Evolutionary conservation across 1,284 basidiomycete species (phyloP), one percentile per base, ranked within the genome.

Genomic region (Porogramme epimiltina): DNA sequence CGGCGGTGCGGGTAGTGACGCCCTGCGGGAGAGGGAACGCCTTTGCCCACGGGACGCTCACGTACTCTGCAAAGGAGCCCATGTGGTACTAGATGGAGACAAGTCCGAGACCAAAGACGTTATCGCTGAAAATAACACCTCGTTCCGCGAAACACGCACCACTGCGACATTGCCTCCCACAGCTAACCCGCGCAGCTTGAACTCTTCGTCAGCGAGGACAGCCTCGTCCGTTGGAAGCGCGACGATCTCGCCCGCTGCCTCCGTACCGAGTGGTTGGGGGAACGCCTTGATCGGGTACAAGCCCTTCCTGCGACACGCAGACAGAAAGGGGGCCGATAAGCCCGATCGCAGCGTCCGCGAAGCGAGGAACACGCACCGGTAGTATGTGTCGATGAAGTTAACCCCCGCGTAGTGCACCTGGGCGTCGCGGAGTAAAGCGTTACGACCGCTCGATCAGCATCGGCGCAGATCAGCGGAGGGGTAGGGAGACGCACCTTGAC

Each of bases 311-410:
- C 4, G 19, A 40, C 20, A 41, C 9, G 39, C 4, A 41, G 18
- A 41, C 6, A 8, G 36, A 38, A 6, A 38, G 19, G 9, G 16
- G 36, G 6, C 19, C 36, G 19, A 38, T 38, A 6, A 16, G 36
- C 36, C 6, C 34, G 33, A 25, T 15, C 16, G 19, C 2, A 39
- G 19, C 11, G 39, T n/a, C 22, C 8, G 28, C 18, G 25, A 28
- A 16, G 40, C 36, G 25, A 15, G n/a, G 18, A 28, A 3, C 5
- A n/a, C 18, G 36, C 15, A 79, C 83, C 84, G 72, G 63, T 76
- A 82, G 67, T 91, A 91, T 4, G 87, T 92, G 69, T 95, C 93
- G 66, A 95, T 93, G 70, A 89, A 93, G 71, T 94, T 94, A 56
- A 93, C 79, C 15, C 92, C 92, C 2, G 77, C 71, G 57, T 85